A percentile compares a stretch with the other conserved stretches of the same genome.
Evolutionary conservation across 306 rosid genomes (phyloP).

Genomic region (Medicago ruthenica): DNA sequence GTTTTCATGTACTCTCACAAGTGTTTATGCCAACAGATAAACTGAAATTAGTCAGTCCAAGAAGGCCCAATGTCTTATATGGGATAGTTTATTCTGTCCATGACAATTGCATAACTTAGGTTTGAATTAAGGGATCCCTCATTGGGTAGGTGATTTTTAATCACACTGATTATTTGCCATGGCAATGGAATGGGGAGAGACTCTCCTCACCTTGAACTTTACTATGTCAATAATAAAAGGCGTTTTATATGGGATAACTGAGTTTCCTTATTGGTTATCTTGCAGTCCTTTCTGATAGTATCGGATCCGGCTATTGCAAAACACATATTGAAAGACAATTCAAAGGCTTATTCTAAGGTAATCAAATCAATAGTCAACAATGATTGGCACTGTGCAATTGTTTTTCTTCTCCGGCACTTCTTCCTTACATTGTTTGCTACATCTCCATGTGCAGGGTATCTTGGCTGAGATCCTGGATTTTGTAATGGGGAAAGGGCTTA

Average conservation of each 20-base stretch:
- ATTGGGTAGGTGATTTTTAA: not conserved
- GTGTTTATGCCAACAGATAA: no score
- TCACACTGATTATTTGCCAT: constrained; percentile 2
- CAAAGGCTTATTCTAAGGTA: constrained; percentile 98
- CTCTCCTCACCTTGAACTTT: not conserved
- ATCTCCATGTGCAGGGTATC: constrained; percentile 74
- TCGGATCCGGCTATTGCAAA: constrained; percentile 95
- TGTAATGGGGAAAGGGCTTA: constrained; percentile 98
- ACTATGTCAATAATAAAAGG: not conserved
- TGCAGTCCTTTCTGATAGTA: constrained; percentile 93
- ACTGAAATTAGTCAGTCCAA: no score
- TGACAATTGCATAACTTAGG: not conserved
- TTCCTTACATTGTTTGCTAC: constrained; percentile 17
- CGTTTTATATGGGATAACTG: constrained; percentile 17
- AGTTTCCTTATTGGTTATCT: constrained; percentile 38
- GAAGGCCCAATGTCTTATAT: not conserved
- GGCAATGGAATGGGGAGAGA: constrained; percentile 20
- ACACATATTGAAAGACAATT: constrained; percentile 82
- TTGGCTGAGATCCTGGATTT: constrained; percentile 96
- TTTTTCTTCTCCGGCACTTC: constrained; percentile 19
- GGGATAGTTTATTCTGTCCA: not conserved
- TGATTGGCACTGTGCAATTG: not conserved
- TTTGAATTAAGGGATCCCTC: not conserved
- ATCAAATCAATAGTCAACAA: constrained; percentile 18
- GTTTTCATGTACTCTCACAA: not conserved